These are phyloP conservation scores for Starmerella apicola DNA, from an alignment of 805 yeast species.

Conservation along the genomic window DNA sequence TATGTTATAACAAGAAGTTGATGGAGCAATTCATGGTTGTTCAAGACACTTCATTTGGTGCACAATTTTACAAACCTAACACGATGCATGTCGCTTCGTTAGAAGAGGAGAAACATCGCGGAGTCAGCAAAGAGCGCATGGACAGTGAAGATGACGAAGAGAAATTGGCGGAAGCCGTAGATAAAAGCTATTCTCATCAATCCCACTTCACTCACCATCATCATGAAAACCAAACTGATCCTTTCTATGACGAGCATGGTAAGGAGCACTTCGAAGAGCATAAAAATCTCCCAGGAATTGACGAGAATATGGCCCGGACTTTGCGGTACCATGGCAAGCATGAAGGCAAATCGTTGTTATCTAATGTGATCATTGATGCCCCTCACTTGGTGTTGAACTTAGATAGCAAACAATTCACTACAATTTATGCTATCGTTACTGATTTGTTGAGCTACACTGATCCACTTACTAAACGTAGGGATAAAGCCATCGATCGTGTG, in stretches of 20 bases:
- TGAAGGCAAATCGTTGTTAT: constrained; percentile 5
- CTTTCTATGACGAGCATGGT: no score
- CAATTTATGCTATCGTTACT: constrained; percentile 49
- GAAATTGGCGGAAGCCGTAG: constrained; percentile 4
- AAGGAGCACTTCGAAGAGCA: neutral
- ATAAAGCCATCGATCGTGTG: constrained; percentile 52
- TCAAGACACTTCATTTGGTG: constrained; percentile 48
- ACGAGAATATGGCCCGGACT: neutral
- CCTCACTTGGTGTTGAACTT: constrained; percentile 57
- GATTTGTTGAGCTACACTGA: constrained; percentile 62
- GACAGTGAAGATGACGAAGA: neutral
- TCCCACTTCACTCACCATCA: neutral
- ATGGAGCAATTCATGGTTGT: constrained; percentile 43
- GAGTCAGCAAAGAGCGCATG: neutral
- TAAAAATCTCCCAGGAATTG: neutral
- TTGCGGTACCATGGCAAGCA: constrained; percentile 7
- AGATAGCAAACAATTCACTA: constrained; percentile 61
- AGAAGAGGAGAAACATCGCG: constrained; percentile 3
- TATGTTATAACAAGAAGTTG: constrained; percentile 43
- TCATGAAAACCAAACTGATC: no score
- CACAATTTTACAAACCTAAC: constrained; percentile 46
- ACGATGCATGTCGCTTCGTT: constrained; percentile 31
- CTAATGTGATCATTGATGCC: constrained; percentile 37
- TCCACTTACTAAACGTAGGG: constrained; percentile 47
- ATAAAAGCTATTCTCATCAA: neutral